phyloP scores from a whole-genome alignment of 2,329 filamentous ascomycete species.

The Passalora sequoiae region DNA sequence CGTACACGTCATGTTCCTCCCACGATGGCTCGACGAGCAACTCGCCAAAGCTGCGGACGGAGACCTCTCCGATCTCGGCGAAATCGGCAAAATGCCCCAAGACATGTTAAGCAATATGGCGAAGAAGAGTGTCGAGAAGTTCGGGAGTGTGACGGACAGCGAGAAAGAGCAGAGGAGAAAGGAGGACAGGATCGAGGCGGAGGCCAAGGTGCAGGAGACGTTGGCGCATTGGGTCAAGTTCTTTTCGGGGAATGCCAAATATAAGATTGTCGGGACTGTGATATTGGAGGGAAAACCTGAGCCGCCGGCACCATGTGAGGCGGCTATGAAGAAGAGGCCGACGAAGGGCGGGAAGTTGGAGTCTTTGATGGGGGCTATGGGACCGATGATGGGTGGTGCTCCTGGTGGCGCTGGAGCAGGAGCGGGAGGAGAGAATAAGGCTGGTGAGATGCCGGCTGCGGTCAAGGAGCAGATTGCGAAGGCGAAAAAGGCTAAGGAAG shows the following conservation, averaged over 20 bases:
- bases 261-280: conserved; percentile 24
- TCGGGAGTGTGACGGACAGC: conserved; percentile 17
- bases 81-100: conserved; percentile 15
- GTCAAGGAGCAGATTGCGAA: conserved; percentile 20
- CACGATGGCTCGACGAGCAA: conserved; percentile 28
- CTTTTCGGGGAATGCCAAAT: conserved; percentile 25
- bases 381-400: conserved; percentile 13
- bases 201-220: conserved; percentile 56
- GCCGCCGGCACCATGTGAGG: conserved; percentile 26
- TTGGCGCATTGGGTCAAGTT: conserved; percentile 59
- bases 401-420: conserved; percentile 6
- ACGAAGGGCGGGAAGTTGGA: conserved; percentile 30
- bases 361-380: conserved; percentile 16
- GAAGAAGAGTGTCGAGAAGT: conserved; percentile 25
- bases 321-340: conserved; percentile 30
- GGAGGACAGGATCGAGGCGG: conserved; percentile 45
- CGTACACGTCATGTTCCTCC: conserved; percentile 28
- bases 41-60: conserved; percentile 19
- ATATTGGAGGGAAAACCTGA: conserved; percentile 19
- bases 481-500: conserved; percentile 14
- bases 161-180: conserved; percentile 20
- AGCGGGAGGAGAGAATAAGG: background rate
- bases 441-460: conserved; percentile 19
- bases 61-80: conserved; percentile 18
- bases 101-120: conserved; percentile 26